Conservation (phyloP, 805 yeast species). For the Suhomyces tanzawaensis region DNA sequence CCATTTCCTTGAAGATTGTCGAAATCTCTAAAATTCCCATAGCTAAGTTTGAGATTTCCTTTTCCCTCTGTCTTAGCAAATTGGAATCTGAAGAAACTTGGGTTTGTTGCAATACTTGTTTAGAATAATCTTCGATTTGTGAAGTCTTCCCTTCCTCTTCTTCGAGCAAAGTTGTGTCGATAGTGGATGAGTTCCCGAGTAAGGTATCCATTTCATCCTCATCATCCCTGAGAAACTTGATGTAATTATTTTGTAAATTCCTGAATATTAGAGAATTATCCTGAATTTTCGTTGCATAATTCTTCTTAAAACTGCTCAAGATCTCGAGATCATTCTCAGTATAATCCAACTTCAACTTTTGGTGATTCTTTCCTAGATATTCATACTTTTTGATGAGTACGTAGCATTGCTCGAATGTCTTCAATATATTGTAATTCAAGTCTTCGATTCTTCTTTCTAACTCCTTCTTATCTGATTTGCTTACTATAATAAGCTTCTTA, state of each 20-base stretch:
- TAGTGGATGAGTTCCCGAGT: slow-evolving; percentile 4
- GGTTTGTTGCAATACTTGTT: slow-evolving; percentile 51
- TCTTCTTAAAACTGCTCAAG: slow-evolving; percentile 77
- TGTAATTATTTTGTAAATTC: slow-evolving; percentile 83
- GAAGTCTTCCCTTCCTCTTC: slow-evolving; percentile 27
- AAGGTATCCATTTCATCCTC: slow-evolving; percentile 51
- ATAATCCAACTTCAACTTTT: slow-evolving; percentile 41
- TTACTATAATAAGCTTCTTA: slow-evolving; percentile 81
- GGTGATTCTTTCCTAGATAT: slow-evolving; percentile 37
- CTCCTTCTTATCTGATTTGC: slow-evolving; percentile 73
- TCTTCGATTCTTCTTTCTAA: slow-evolving; percentile 80
- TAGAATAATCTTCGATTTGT: slow-evolving; percentile 50
- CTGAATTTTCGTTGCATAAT: slow-evolving; percentile 83
- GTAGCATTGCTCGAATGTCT: slow-evolving; percentile 75
- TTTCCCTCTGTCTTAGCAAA: slow-evolving; percentile 69
- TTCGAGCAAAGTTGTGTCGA: slow-evolving; percentile 7
- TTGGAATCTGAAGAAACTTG: slow-evolving; percentile 23
- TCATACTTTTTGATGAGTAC: slow-evolving; percentile 66
- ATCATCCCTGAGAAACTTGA: slow-evolving; percentile 79
- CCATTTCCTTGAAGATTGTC: slow-evolving; percentile 90
- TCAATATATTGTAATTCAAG: slow-evolving; percentile 70
- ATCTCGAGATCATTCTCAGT: slow-evolving; percentile 55
- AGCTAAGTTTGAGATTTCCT: slow-evolving; percentile 86
- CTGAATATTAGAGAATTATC: slow-evolving; percentile 73
- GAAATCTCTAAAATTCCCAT: slow-evolving; percentile 93